Conservation (phyloP, 2,329 filamentous ascomycete genomes). For the Aspergillus vadensis region DNA sequence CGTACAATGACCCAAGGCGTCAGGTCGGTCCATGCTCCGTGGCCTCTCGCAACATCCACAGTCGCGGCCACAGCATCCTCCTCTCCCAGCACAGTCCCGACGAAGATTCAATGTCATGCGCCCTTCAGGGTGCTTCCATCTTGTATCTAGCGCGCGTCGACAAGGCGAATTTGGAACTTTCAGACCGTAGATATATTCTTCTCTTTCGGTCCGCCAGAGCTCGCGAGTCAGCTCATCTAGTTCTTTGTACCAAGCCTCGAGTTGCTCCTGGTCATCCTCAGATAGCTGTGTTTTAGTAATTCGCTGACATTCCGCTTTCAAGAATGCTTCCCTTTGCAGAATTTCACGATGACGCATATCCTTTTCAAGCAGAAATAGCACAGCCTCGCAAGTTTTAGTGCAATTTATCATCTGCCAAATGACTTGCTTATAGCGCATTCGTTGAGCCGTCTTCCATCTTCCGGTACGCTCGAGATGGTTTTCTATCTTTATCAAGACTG, state of each 20-base stretch:
- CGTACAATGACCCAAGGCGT: neutral
- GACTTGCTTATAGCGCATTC: neutral
- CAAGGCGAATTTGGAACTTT: neutral
- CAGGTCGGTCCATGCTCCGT: neutral
- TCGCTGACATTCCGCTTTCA: neutral
- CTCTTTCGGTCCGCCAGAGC: neutral
- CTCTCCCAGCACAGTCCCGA: neutral
- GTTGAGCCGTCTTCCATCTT: neutral
- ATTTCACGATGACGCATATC: neutral
- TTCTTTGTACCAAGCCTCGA: neutral
- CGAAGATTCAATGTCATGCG: neutral
- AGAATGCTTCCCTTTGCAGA: neutral
- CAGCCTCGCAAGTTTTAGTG: neutral
- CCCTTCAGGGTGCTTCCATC: neutral
- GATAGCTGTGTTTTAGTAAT: neutral
- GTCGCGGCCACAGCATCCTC: neutral
- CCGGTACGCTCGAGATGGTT: neutral
- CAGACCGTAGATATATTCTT: neutral
- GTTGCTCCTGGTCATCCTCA: neutral
- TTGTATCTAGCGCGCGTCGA: neutral
- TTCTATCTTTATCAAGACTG: neutral
- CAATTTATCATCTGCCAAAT: neutral
- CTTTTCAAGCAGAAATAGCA: neutral
- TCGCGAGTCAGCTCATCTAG: neutral
- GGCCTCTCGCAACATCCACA: neutral